Conservation (phyloP, 129 eudicot species). For the Cynara cardunculus region DNA sequence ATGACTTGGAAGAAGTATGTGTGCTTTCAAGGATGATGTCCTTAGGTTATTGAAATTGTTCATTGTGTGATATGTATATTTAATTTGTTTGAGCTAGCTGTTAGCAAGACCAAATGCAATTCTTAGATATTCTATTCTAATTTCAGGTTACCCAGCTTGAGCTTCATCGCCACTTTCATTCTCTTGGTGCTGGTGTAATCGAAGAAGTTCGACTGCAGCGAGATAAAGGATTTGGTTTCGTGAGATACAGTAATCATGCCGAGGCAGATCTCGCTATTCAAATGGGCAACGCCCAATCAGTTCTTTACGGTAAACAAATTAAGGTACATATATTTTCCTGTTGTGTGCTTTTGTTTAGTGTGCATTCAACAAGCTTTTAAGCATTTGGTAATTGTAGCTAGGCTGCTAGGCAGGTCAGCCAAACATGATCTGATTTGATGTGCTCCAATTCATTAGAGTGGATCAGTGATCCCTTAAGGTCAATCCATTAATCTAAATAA, state of each 20-base stretch:
- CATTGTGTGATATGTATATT: neutral
- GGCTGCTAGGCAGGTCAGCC: constrained; percentile 2
- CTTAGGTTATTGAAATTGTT: neutral
- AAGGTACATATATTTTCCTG: constrained; percentile 48
- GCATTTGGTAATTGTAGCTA: neutral
- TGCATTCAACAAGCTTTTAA: neutral
- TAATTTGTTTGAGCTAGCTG: neutral
- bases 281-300: constrained; percentile 70
- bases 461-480: neutral
- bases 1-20: neutral
- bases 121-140: neutral
- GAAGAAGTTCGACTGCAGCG: constrained; percentile 95
- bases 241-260: constrained; percentile 78
- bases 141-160: constrained; percentile 78
- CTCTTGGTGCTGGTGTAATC: constrained; percentile 74
- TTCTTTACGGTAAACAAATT: constrained; percentile 64
- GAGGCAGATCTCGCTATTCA: constrained; percentile 88
- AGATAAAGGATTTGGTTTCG: constrained; percentile 94
- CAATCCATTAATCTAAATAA: neutral
- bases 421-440: constrained; percentile 6
- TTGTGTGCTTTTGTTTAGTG: neutral
- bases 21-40: neutral
- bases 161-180: constrained; percentile 81
- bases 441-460: neutral
- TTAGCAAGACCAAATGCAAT: neutral